Evolutionary conservation across 106 monocot species (phyloP).

Genomic region (Agapanthus africanus): DNA sequence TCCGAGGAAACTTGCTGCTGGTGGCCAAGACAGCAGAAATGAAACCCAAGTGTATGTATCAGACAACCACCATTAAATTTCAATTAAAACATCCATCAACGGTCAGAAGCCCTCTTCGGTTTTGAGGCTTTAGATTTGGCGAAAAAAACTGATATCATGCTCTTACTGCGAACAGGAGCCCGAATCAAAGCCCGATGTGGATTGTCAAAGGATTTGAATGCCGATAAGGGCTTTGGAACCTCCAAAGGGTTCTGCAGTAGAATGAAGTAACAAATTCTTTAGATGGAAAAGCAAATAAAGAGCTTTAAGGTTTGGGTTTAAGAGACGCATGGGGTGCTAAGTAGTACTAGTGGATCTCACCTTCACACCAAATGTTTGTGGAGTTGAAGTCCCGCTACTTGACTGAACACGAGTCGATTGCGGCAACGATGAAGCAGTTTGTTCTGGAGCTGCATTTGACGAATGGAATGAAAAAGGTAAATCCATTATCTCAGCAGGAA

Average conservation of each 20-base stretch:
- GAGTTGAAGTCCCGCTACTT: conserved; percentile 3
- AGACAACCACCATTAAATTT: background rate
- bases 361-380: conserved; percentile 22
- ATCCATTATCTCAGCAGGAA: background rate
- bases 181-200: conserved; percentile 31
- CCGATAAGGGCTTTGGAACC: conserved; percentile 35
- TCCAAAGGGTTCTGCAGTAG: conserved; percentile 30
- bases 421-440: conserved; percentile 12
- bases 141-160: conserved; percentile 65
- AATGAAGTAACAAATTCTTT: background rate
- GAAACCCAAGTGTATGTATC: background rate
- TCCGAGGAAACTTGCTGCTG: background rate
- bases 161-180: conserved; percentile 56
- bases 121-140: conserved; percentile 55
- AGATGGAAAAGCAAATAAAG: background rate
- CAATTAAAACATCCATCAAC: conserved; percentile 13
- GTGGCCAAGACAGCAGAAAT: background rate
- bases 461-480: background rate
- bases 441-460: conserved; percentile 30
- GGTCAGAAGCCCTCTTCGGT: conserved; percentile 37
- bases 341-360: conserved; percentile 10
- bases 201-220: conserved; percentile 46
- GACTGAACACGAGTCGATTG: conserved; percentile 32
- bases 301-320: background rate
- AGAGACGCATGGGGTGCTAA: background rate